Percentiles rank a stretch among this genome's conserved stretches.
Conservation (phyloP, 371 early-diverging fungal genomes). For the Haplosporangium sp. region DNA sequence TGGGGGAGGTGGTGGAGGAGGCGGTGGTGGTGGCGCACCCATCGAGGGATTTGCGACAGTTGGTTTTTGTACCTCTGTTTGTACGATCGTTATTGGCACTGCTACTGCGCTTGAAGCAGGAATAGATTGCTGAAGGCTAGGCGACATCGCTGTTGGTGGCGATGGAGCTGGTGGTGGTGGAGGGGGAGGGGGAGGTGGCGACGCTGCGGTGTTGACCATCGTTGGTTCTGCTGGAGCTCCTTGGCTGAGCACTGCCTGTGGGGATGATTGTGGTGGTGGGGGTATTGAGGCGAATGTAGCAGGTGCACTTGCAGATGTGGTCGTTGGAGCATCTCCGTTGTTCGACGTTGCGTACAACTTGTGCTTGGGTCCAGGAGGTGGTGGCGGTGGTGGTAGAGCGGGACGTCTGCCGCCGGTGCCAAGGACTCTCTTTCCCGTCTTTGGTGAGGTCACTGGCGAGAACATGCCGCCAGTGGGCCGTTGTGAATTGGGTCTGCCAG, state of each 20-base stretch:
- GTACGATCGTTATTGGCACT: too few species aligned
- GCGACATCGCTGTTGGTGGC: background rate
- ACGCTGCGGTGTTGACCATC: constrained; percentile 11
- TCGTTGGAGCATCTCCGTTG: background rate
- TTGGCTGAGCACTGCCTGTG: constrained; percentile 3
- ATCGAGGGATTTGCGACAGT: background rate
- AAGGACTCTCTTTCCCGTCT: constrained; percentile 18
- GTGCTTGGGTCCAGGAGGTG: constrained; percentile 53
- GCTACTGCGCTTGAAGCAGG: too few species aligned
- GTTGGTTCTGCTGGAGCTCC: background rate
- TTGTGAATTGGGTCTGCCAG: constrained; percentile 7
- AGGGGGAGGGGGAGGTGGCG: constrained; percentile 32
- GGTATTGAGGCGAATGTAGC: constrained; percentile 3
- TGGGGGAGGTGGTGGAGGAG: constrained; percentile 39
- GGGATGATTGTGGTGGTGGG: constrained; percentile 9
- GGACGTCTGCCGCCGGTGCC: constrained; percentile 47
- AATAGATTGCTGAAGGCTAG: background rate
- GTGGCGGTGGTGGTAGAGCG: constrained; percentile 50
- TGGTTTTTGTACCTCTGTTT: background rate
- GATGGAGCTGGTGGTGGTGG: background rate
- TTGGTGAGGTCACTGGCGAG: constrained; percentile 30
- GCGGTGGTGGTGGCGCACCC: constrained; percentile 10
- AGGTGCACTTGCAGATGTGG: background rate
- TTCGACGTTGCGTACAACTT: constrained; percentile 32
- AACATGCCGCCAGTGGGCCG: constrained; percentile 11